Base-by-base conservation (phyloP, 306 rosid species). In the Macrotyloma uniflorum region DNA sequence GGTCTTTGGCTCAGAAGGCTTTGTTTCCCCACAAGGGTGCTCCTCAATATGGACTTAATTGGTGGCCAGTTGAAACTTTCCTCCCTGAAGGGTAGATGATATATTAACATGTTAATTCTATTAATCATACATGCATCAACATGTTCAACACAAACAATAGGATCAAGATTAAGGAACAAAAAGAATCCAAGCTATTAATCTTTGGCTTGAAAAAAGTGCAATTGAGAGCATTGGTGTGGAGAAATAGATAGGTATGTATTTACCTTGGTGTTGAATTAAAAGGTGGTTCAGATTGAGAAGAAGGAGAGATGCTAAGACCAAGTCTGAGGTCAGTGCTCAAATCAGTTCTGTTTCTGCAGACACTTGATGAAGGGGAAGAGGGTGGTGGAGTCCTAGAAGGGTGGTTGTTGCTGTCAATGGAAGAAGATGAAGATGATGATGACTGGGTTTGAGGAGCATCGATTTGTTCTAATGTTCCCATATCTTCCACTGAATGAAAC, bases 371-470 rank as follows among this genome's bases (percentile, higher is more conserved):
- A 28, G 80, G 74, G 4, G 80, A 62, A 36, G 85, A 75, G 18
- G 83, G 9, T 67, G 83, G 45, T 75, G 80, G 74, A 20, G 74
- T 63, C 20, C 16, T 23, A 45, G 57, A 43, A 78, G 82, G 84
- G 55, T 81, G 51, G 49, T 76, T 79, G 50, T 76, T 84, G 78
- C 86, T 79, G 76, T 84, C 86, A 38, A 82, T 82, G 11, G 86
- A 84, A 65, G 90, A 79, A 58, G 90, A 84, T 9, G 90, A 78
- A 32, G 90, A 87, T 26, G 89, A 81, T 28, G 90, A 84, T 19
- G 88, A 86, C 16, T 77, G 79, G 0, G 81, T 67, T 36, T 77
- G 81, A 51, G 65, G 75, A 59, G 47, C 82, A 66, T 70, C 80
- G 26, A 43, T 67, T 67, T 54, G 58, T 15, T 74, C 76, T 53